Percentiles rank a stretch among this genome's conserved stretches.
Conservation (phyloP, 2,329 filamentous ascomycete genomes). For the Raffaelea albimanens region DNA sequence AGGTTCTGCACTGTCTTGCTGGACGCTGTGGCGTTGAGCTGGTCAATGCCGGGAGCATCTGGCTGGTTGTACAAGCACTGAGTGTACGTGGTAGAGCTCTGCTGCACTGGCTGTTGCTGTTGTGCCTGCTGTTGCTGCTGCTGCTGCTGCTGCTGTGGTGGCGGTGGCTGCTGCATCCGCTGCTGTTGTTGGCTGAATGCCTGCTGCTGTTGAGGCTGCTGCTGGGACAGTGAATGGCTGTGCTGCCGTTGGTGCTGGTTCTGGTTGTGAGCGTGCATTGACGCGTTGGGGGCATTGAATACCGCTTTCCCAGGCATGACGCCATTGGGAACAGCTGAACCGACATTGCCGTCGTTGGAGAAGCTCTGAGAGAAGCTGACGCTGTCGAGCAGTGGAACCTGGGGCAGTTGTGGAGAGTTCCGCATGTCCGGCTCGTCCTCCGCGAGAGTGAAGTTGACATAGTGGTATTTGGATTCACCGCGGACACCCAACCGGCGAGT, state of each 20-base stretch:
- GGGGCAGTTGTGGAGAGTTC: conserved; percentile 34
- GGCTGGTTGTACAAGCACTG: conserved; percentile 53
- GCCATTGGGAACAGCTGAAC: not conserved
- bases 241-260: conserved; percentile 5
- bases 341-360: conserved; percentile 7
- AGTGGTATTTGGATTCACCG: conserved; percentile 98
- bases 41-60: conserved; percentile 44
- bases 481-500: conserved; percentile 85
- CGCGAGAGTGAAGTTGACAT: conserved; percentile 57
- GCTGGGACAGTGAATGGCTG: not conserved
- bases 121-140: conserved; percentile 10
- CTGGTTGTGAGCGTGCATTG: not conserved
- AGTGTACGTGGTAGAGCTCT: conserved; percentile 12
- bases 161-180: conserved; percentile 6
- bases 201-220: conserved; percentile 6
- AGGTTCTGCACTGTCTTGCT: conserved; percentile 51
- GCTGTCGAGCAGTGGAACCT: conserved; percentile 39
- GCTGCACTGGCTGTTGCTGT: conserved; percentile 1
- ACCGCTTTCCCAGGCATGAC: conserved; percentile 3
- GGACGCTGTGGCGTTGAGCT: conserved; percentile 45
- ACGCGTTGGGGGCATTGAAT: not conserved
- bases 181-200: not conserved
- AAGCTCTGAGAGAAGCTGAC: conserved; percentile 37
- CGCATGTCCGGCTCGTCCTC: conserved; percentile 45
- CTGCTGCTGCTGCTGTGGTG: conserved; percentile 20